Evolutionary conservation across 305 asterid species (phyloP).

Genomic region (Fraxinus baroniana): DNA sequence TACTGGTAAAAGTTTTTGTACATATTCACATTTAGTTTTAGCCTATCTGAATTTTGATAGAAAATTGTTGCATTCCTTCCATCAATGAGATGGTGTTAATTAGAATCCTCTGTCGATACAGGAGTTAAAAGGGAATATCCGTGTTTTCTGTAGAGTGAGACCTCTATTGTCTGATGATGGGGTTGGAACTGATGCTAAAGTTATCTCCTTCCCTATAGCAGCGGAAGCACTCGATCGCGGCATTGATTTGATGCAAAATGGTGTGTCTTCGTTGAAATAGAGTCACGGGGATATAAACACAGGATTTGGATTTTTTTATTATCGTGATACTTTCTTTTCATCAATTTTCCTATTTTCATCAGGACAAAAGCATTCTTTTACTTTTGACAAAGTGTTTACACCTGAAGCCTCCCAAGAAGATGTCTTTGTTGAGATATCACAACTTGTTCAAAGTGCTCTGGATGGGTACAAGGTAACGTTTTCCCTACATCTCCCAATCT

Average conservation of each 20-base stretch:
- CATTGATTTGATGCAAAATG: constrained; percentile 81
- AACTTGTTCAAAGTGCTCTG: constrained; percentile 97
- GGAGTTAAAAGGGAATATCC: constrained; percentile 95
- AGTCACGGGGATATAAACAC: neutral
- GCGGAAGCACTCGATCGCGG: constrained; percentile 71
- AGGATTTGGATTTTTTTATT: neutral
- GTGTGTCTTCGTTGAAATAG: constrained; percentile 30
- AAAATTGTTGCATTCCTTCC: neutral
- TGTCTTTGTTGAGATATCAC: constrained; percentile 93
- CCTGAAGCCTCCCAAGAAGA: constrained; percentile 83
- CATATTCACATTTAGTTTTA: neutral
- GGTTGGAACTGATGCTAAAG: constrained; percentile 56
- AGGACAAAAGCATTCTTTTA: constrained; percentile 90
- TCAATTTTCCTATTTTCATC: constrained; percentile 7
- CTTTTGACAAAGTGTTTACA: constrained; percentile 82
- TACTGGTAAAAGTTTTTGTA: constrained; percentile 46
- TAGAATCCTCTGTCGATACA: constrained; percentile 31
- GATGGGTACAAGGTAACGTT: constrained; percentile 87
- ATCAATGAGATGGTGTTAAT: neutral
- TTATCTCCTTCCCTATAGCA: constrained; percentile 70
- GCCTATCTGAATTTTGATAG: neutral
- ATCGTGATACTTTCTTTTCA: neutral
- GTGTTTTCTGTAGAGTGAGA: constrained; percentile 93
- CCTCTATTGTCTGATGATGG: constrained; percentile 74
- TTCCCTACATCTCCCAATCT: constrained; percentile 4